Evolutionary conservation across 1,284 basidiomycete species (phyloP).

Genomic region (Austroboletus rostrupii): DNA sequence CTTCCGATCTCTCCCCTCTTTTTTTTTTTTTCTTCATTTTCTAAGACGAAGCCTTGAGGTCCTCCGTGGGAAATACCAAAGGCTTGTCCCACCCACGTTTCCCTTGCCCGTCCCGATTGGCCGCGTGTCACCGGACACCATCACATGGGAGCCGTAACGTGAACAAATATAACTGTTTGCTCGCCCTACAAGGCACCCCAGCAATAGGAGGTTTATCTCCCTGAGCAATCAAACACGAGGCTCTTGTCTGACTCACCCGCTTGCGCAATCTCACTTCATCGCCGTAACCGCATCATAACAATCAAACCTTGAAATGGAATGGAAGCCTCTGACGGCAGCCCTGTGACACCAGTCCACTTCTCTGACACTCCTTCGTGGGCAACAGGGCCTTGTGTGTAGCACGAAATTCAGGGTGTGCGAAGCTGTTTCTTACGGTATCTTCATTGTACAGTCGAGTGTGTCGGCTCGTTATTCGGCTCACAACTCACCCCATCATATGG

Average conservation of each 20-base stretch:
- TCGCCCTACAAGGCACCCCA: neutral
- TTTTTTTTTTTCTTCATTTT: neutral
- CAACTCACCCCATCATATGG: neutral
- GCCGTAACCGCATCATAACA: constrained; percentile 20
- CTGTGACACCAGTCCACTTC: constrained; percentile 10
- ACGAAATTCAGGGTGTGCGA: neutral
- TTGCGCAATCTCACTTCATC: constrained; percentile 22
- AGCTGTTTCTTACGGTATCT: neutral
- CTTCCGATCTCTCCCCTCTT: neutral
- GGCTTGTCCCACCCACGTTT: constrained; percentile 1
- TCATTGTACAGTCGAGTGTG: neutral
- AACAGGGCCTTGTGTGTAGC: neutral
- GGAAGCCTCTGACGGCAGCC: constrained; percentile 22
- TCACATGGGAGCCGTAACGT: constrained; percentile 25
- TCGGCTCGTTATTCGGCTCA: constrained; percentile 4
- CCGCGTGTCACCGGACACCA: neutral
- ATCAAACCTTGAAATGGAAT: constrained; percentile 29
- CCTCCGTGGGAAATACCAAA: constrained; percentile 32
- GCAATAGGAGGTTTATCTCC: neutral
- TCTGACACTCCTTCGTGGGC: neutral
- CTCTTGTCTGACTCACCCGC: neutral
- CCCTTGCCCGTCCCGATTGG: constrained; percentile 5
- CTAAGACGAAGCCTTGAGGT: too few relatives aligned
- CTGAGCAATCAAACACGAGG: constrained; percentile 15
- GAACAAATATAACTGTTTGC: neutral